Evolutionary conservation across 306 rosid species (phyloP).

Genomic region (Luffa acutangula): DNA sequence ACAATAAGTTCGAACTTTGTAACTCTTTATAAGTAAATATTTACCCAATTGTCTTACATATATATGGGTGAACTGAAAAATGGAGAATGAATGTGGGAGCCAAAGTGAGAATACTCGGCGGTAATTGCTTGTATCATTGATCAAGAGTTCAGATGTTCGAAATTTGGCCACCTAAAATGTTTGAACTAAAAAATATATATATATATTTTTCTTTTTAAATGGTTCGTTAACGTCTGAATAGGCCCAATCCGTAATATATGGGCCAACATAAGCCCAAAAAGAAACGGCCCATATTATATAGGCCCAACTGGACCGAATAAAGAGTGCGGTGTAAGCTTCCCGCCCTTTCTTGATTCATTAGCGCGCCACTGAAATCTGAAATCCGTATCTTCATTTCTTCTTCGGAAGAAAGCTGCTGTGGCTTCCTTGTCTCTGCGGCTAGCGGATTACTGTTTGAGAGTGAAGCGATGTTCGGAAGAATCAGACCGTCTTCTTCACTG

Average conservation of each 20-base stretch:
- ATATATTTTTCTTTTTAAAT: too few relatives aligned
- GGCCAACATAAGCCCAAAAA: neutral
- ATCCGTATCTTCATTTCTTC: neutral
- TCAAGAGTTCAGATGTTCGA: too few relatives aligned
- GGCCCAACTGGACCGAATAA: neutral
- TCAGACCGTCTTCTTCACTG: slow-evolving; percentile 49
- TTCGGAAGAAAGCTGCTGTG: neutral
- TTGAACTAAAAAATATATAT: too few relatives aligned
- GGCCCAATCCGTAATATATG: neutral
- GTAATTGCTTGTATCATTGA: too few relatives aligned
- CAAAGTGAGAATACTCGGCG: too few relatives aligned
- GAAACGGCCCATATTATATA: neutral
- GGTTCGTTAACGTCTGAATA: neutral
- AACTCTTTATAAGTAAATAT: too few relatives aligned
- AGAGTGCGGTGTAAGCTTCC: slow-evolving; percentile 31
- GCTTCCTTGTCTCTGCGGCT: neutral
- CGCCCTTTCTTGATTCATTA: slow-evolving; percentile 23
- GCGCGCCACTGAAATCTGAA: slow-evolving; percentile 20
- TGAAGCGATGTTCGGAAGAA: slow-evolving; percentile 56
- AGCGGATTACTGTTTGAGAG: neutral
- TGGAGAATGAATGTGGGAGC: too few relatives aligned
- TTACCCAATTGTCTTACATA: too few relatives aligned
- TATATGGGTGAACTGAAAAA: too few relatives aligned
- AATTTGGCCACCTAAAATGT: too few relatives aligned
- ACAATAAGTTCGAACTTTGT: too few relatives aligned